A percentile compares a stretch with the other conserved stretches of the same genome.
Evolutionary conservation across 2,329 filamentous ascomycete genomes (phyloP).

Genomic region (Clonostachys sp.): DNA sequence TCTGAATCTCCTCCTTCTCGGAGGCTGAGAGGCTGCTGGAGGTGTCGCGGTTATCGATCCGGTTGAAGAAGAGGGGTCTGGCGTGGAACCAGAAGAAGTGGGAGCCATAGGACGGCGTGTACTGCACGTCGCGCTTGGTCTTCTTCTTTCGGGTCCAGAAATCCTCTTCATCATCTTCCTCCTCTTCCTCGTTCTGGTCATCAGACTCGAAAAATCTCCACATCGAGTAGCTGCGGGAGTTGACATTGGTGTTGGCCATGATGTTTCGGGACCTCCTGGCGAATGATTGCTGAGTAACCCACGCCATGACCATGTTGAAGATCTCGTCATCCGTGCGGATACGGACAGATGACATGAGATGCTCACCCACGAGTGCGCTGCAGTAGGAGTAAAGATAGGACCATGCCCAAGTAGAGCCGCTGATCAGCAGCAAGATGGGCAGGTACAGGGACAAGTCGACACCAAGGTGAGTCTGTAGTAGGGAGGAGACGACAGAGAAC

Average conservation of each 20-base stretch:
- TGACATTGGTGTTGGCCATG: constrained; percentile 59
- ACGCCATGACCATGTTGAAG: constrained; percentile 68
- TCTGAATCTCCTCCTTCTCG: constrained; percentile 52
- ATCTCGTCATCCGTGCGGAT: constrained; percentile 67
- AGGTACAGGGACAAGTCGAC: constrained; percentile 61
- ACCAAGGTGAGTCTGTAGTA: constrained; percentile 50
- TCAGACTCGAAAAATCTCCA: constrained; percentile 39
- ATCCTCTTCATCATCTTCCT: constrained; percentile 14
- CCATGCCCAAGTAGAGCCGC: constrained; percentile 43
- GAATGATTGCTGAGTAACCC: constrained; percentile 61
- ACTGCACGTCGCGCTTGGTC: constrained; percentile 47
- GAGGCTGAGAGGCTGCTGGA: constrained; percentile 31
- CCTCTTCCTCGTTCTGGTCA: constrained; percentile 38
- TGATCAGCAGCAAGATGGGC: constrained; percentile 46
- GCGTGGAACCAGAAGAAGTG: constrained; percentile 67
- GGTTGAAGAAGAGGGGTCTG: constrained; percentile 52
- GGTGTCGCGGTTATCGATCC: constrained; percentile 41
- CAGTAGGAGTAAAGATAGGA: constrained; percentile 46
- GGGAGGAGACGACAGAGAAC: constrained; percentile 51
- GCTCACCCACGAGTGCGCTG: constrained; percentile 38
- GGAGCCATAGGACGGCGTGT: constrained; percentile 63
- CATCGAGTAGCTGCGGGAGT: constrained; percentile 44
- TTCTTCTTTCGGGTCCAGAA: constrained; percentile 15
- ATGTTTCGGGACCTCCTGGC: constrained; percentile 55
- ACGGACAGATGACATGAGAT: constrained; percentile 63